Base-by-base conservation (phyloP, 257 asterid species). In the Solanum bukasovii region DNA sequence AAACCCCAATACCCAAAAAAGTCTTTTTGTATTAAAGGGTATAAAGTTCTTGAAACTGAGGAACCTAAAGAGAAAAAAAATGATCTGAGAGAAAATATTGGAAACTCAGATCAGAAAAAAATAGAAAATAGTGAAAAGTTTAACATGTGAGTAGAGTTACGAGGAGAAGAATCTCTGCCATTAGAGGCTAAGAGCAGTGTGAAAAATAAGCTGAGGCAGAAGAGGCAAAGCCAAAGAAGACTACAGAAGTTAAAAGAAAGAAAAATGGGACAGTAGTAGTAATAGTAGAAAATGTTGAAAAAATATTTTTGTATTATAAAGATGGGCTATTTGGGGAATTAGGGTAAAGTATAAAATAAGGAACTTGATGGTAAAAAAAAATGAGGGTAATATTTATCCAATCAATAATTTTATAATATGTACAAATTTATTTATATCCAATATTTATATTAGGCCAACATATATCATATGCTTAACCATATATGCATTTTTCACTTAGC, bases 291-390 rank as follows among this genome's bases (percentile, higher is more conserved):
- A 87, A 86, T 88, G 83, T 89, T 71, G 77, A 87, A 88, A 75
- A 75, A 88, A 25, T 13, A 49, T 77, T 14, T 87, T 59, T 37
- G 71, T 29, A 68, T 63, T 56, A 68, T 87, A 18, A 34, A 52
- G 56, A 16, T 7, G 73, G 88, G 82, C 5, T 73, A 33, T 73
- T 91, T 25, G 42, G 93, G 90, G 89, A 90, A 83, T 89, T 93
- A 89, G 89, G 96, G 93, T 89, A 90, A 77, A 91, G 91, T 92
- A 68, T 90, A 86, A 91, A 91, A 16, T 87, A 90, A 91, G 89
- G 90, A 44, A 87, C 10, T 63, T 63, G 35, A 84, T 77, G 61
- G 84, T 77, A 13, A 40, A 77, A 40, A 75, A 13, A 0, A 6
- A 61, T 23, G 14, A 70, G 21, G 35, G 12, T 13, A 70, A 70